These are phyloP conservation scores for Mycena vitilis DNA, from an alignment of 768 basidiomycete genomes.

Conservation along the genomic window DNA sequence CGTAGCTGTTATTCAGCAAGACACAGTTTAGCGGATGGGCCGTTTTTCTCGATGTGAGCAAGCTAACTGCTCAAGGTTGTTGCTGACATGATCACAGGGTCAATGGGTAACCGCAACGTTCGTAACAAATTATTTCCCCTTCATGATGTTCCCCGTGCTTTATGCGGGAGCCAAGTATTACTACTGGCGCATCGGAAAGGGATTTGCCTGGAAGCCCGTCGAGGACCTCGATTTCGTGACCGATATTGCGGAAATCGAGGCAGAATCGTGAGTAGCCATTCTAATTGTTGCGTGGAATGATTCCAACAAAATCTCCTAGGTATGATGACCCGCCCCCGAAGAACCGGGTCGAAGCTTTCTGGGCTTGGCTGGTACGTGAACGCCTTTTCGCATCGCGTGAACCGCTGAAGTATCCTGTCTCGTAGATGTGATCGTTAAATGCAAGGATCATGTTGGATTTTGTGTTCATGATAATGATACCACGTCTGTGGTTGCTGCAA, in stretches of 20 bases:
- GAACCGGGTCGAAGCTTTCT: slow-evolving; percentile 76
- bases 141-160: slow-evolving; percentile 76
- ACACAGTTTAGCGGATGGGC: slow-evolving; percentile 57
- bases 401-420: background rate
- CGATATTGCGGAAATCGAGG: slow-evolving; percentile 76
- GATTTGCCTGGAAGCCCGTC: slow-evolving; percentile 49
- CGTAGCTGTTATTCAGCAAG: background rate
- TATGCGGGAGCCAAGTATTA: slow-evolving; percentile 71
- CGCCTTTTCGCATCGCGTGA: background rate
- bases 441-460: background rate
- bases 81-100: slow-evolving; percentile 29
- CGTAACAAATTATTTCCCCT: slow-evolving; percentile 85
- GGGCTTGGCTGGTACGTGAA: slow-evolving; percentile 80
- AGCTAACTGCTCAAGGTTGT: background rate
- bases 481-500: too few species aligned
- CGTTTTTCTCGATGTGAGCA: slow-evolving; percentile 49
- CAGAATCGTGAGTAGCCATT: slow-evolving; percentile 57
- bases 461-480: too few species aligned
- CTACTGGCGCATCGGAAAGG: slow-evolving; percentile 51
- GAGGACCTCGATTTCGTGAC: slow-evolving; percentile 88
- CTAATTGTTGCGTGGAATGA: background rate
- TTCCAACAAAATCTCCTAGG: slow-evolving; percentile 39
- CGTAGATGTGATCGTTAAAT: slow-evolving; percentile 16
- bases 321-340: slow-evolving; percentile 79
- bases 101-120: slow-evolving; percentile 70